These are phyloP conservation scores for Nitzschia inconspicua DNA, from an alignment of 108 stramenopile species.

Conservation along the genomic window DNA sequence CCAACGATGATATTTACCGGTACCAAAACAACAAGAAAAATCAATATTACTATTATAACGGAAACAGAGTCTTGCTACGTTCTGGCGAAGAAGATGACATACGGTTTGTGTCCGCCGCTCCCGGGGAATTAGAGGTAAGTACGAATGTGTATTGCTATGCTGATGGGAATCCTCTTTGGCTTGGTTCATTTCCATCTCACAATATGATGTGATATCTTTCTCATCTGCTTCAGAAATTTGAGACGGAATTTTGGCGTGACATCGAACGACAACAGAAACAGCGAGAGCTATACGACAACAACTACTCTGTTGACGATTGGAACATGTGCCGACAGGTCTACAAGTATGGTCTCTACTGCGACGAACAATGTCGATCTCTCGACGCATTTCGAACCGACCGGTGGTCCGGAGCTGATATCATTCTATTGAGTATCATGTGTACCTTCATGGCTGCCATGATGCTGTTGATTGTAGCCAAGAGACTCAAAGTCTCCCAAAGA, in stretches of 20 bases:
- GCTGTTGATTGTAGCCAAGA: slow-evolving; percentile 79
- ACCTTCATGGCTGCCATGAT: slow-evolving; percentile 84
- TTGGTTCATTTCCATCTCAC: not conserved
- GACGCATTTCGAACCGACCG: slow-evolving; percentile 76
- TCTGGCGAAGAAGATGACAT: not conserved
- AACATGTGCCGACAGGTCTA: slow-evolving; percentile 80
- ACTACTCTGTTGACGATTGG: slow-evolving; percentile 64
- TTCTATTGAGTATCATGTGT: slow-evolving; percentile 78
- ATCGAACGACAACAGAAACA: slow-evolving; percentile 9
- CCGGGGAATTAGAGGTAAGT: slow-evolving; percentile 20
- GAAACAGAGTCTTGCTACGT: not conserved
- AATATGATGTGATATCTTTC: not conserved
- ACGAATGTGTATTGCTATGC: too few species aligned
- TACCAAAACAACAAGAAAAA: slow-evolving; percentile 22
- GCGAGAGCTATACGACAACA: slow-evolving; percentile 39
- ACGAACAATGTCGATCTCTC: slow-evolving; percentile 72
- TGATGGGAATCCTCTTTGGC: too few species aligned
- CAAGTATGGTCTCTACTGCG: slow-evolving; percentile 83
- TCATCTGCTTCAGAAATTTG: slow-evolving; percentile 18
- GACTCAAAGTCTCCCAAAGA: slow-evolving; percentile 51
- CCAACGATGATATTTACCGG: slow-evolving; percentile 40
- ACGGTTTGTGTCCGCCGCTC: not conserved
- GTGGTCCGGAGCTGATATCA: slow-evolving; percentile 80
- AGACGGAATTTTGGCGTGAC: slow-evolving; percentile 43
- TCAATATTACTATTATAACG: not conserved